These are phyloP conservation scores for Exophiala oligosperma DNA, from an alignment of 2,329 filamentous ascomycete genomes.

Conservation along the genomic window DNA sequence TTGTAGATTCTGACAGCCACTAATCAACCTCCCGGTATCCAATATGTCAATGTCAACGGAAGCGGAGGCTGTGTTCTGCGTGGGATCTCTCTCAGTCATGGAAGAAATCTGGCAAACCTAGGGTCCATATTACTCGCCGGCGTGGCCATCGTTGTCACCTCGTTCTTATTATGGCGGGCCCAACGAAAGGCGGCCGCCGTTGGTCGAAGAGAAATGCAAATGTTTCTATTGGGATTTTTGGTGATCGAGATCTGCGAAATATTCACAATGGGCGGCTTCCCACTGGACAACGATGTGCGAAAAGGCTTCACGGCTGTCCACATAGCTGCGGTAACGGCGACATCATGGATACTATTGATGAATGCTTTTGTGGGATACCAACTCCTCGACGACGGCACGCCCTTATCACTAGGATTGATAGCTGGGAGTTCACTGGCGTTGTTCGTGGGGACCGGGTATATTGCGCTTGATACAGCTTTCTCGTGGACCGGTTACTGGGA, in stretches of 20 bases:
- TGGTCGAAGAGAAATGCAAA: slow-evolving; percentile 92
- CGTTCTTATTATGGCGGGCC: slow-evolving; percentile 73
- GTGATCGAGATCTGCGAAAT: slow-evolving; percentile 93
- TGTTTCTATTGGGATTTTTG: slow-evolving; percentile 85
- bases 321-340: slow-evolving; percentile 83
- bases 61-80: slow-evolving; percentile 66
- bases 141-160: slow-evolving; percentile 68
- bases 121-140: slow-evolving; percentile 86
- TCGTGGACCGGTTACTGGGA: slow-evolving; percentile 79
- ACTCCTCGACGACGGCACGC: slow-evolving; percentile 87
- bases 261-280: slow-evolving; percentile 89
- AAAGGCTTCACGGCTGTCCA: slow-evolving; percentile 86
- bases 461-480: slow-evolving; percentile 90
- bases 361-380: slow-evolving; percentile 94
- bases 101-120: slow-evolving; percentile 73
- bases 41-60: slow-evolving; percentile 42
- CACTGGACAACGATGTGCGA: slow-evolving; percentile 68
- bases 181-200: slow-evolving; percentile 92
- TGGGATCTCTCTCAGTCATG: slow-evolving; percentile 71
- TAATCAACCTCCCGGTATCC: slow-evolving; percentile 61
- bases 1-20: slow-evolving; percentile 63
- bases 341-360: slow-evolving; percentile 85
- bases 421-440: slow-evolving; percentile 67
- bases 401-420: slow-evolving; percentile 76
- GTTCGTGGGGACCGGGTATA: slow-evolving; percentile 90